Percentiles rank a stretch among this genome's conserved stretches.
Conservation (phyloP, 2,329 filamentous ascomycete species). For the Fusarium bulbicola region DNA sequence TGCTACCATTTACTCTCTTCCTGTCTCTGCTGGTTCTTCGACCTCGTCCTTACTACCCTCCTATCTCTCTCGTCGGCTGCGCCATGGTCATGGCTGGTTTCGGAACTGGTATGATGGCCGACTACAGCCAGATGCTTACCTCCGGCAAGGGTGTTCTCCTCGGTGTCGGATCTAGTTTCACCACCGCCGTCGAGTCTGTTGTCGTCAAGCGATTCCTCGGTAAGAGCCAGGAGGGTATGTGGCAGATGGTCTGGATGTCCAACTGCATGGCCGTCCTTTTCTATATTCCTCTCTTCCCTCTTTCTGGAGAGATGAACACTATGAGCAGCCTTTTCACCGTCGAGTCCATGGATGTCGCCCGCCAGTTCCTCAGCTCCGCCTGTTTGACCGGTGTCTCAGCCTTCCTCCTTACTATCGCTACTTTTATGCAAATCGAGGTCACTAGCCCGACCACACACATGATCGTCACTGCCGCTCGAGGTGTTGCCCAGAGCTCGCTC, state of each 20-base stretch:
- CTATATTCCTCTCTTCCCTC: slow-evolving; percentile 39
- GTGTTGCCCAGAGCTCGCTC: slow-evolving; percentile 40
- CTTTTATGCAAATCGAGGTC: slow-evolving; percentile 43
- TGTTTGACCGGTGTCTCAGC: slow-evolving; percentile 38
- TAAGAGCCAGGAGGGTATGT: slow-evolving; percentile 41
- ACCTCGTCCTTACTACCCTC: slow-evolving; percentile 42
- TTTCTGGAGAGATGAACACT: slow-evolving; percentile 37
- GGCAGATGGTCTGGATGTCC: slow-evolving; percentile 44
- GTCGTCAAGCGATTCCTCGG: slow-evolving; percentile 41
- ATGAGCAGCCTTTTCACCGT: slow-evolving; percentile 30
- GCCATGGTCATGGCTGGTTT: slow-evolving; percentile 43
- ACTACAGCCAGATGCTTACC: slow-evolving; percentile 42
- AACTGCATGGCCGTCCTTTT: slow-evolving; percentile 41
- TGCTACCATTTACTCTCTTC: slow-evolving; percentile 40
- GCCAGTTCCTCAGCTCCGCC: slow-evolving; percentile 37
- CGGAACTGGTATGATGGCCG: slow-evolving; percentile 41
- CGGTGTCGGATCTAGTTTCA: slow-evolving; percentile 41
- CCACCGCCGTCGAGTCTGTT: slow-evolving; percentile 41
- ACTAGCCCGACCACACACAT: slow-evolving; percentile 42
- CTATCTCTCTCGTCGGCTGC: slow-evolving; percentile 39
- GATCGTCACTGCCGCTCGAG: slow-evolving; percentile 41
- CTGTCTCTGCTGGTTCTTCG: slow-evolving; percentile 40
- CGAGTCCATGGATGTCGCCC: slow-evolving; percentile 26
- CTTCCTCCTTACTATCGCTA: slow-evolving; percentile 42
- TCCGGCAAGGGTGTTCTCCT: slow-evolving; percentile 41